phyloP scores from a whole-genome alignment of 2,329 filamentous ascomycete genomes.

The Phialophora tarda region DNA sequence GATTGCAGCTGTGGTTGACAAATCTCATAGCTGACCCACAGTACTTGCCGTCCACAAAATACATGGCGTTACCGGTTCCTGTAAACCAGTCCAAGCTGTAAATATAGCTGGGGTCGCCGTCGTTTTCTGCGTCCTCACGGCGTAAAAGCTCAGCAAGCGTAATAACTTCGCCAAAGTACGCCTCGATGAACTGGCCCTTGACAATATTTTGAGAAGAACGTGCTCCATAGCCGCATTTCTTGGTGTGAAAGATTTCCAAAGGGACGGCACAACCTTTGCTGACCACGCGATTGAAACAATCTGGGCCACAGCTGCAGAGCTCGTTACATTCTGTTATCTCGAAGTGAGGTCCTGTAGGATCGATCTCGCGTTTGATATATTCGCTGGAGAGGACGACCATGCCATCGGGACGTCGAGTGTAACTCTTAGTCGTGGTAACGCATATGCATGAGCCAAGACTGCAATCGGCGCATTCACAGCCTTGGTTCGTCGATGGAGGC shows the following conservation, averaged over 20 bases:
- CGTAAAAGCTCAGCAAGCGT: conserved; percentile 46
- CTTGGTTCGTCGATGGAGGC: conserved; percentile 24
- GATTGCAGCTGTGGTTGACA: conserved; percentile 57
- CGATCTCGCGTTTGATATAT: conserved; percentile 29
- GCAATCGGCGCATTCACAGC: conserved; percentile 33
- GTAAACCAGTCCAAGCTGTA: conserved; percentile 51
- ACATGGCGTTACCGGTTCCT: conserved; percentile 39
- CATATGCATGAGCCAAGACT: conserved; percentile 27
- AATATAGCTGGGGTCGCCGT: conserved; percentile 48
- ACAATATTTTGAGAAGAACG: conserved; percentile 47
- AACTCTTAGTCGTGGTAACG: conserved; percentile 29
- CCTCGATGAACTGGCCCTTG: conserved; percentile 53
- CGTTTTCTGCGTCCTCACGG: conserved; percentile 45
- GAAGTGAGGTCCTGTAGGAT: conserved; percentile 16
- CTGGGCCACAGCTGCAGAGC: conserved; percentile 45
- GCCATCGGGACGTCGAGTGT: conserved; percentile 30
- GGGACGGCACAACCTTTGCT: conserved; percentile 48
- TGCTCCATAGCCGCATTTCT: conserved; percentile 51
- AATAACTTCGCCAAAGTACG: conserved; percentile 54
- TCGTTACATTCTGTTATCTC: conserved; percentile 51
- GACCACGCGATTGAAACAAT: conserved; percentile 52
- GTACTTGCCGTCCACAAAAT: conserved; percentile 52
- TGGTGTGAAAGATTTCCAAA: conserved; percentile 52
- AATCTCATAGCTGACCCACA: conserved; percentile 53
- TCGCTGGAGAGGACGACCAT: conserved; percentile 35